Evolutionary conservation across 192 early-diverging fungal genomes (phyloP), one percentile per base, ranked within the genome.

Genomic region (Funneliformis mosseae): DNA sequence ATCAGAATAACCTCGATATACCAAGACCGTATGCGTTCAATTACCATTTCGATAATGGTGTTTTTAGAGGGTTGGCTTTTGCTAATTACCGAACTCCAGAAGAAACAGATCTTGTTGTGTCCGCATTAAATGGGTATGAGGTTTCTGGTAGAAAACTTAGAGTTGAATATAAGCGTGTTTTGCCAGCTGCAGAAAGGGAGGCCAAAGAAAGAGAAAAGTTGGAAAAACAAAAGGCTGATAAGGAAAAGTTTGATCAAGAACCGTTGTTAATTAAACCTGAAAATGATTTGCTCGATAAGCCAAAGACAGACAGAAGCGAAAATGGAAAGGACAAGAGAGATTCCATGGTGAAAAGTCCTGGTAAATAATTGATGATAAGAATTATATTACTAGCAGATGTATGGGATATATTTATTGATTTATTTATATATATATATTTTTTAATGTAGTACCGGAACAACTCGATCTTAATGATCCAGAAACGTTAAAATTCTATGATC

Each of bases 11-110:
- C 73, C 88, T 92, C 60, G 91, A 91, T 27, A 90, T 93, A 72
- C 93, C 93, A 33, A 84, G 88, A 78, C 92, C 93, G 16, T 93
- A 93, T 83, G 93, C 93, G 27, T 92, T 95, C 84, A 95, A 95
- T 84, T 95, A 95, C 79, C 93, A 95, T 80, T 95, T 92, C 82
- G 93, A 95, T 81, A 91, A 91, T 72, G 89, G 92, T 46, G 86
- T 93, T 60, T 95, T 95, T 87, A 91, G 93, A 79, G 93, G 93
- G 8, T 83, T 95, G 74, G 92, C 92, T 6, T 95, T 95, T 89
- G 93, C 93, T 41, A 95, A 95, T 83, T 95, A 93, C 75, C 87
- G 92, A 33, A 92, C 91, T 0, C 89, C 92, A 25, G 91, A 95
- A 80, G 93, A 95, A 83, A 90, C 93, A 0, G 92, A 92, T 70